phyloP scores from a whole-genome alignment of 371 early-diverging fungal genomes.

The Lichtheimia hyalospora region DNA sequence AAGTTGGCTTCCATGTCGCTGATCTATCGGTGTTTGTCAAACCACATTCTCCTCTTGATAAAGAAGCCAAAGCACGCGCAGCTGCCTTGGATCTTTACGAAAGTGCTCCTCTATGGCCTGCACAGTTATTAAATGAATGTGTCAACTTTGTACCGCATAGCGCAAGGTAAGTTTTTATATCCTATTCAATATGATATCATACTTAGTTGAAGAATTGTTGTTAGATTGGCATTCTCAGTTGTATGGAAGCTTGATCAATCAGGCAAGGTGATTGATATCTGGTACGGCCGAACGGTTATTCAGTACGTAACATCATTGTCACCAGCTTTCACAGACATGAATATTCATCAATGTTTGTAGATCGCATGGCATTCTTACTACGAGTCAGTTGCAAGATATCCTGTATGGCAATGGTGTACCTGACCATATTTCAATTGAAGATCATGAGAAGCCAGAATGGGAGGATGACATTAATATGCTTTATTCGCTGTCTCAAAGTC shows the following conservation, averaged over 20 bases:
- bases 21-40: conserved; percentile 96
- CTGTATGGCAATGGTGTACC: conserved; percentile 57
- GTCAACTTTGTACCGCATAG: conserved; percentile 23
- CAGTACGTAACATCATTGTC: conserved; percentile 35
- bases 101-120: conserved; percentile 96
- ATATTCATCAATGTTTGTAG: conserved; percentile 7
- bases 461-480: conserved; percentile 95
- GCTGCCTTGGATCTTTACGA: conserved; percentile 91
- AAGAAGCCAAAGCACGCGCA: conserved; percentile 84
- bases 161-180: conserved; percentile 18
- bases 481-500: conserved; percentile 88
- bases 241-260: conserved; percentile 77
- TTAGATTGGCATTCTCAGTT: conserved; percentile 84
- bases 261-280: conserved; percentile 59
- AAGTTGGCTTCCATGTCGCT: conserved; percentile 97
- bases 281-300: conserved; percentile 82
- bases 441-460: conserved; percentile 63
- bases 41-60: conserved; percentile 83
- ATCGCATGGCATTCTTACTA: conserved; percentile 65
- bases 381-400: conserved; percentile 82
- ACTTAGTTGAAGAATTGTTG: no score
- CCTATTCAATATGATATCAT: neutral
- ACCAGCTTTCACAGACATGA: neutral
- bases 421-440: conserved; percentile 11
- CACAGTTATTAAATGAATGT: conserved; percentile 75